Conservation (phyloP, 352 stramenopile genomes). For the Globisporangium yorkense region DNA sequence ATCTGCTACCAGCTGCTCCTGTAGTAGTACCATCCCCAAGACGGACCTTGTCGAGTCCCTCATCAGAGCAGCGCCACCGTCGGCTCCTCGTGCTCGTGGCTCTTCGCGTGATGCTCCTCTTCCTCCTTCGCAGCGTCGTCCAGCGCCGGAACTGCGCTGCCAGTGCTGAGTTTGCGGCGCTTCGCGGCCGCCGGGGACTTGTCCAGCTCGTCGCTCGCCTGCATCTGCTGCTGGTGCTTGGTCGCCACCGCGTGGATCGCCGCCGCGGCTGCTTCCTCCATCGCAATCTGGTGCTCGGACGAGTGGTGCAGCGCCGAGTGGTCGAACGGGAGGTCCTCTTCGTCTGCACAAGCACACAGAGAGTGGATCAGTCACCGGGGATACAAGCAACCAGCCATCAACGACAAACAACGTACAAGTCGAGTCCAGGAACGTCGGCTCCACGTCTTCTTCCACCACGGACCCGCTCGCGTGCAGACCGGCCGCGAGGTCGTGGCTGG, state of each 20-base stretch:
- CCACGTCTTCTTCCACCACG: conserved; percentile 10
- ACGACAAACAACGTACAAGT: conserved; percentile 10
- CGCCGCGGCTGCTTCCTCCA: conserved; percentile 5
- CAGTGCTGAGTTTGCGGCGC: conserved; percentile 5
- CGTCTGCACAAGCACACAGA: conserved; percentile 6
- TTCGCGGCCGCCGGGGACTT: neutral
- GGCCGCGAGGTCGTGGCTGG: conserved; percentile 8
- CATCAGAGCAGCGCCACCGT: conserved; percentile 7
- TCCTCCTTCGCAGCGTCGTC: conserved; percentile 1
- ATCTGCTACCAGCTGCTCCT: no score
- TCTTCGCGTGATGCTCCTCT: conserved; percentile 1
- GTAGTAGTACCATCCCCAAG: neutral
- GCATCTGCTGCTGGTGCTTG: conserved; percentile 3
- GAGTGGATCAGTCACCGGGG: neutral
- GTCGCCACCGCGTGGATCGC: conserved; percentile 8
- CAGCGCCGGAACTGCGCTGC: neutral
- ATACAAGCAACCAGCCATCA: neutral
- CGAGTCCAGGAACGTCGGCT: conserved; percentile 15
- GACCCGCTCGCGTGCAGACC: conserved; percentile 7
- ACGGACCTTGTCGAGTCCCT: neutral
- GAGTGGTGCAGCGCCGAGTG: conserved; percentile 8
- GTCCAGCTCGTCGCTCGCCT: conserved; percentile 8
- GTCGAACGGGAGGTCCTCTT: conserved; percentile 19
- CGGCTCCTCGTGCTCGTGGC: neutral
- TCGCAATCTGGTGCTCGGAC: conserved; percentile 12